Evolutionary conservation across 2,329 filamentous ascomycete species (phyloP), one percentile per base, ranked within the genome.

Genomic region (Paraphoma chrysanthemicola): DNA sequence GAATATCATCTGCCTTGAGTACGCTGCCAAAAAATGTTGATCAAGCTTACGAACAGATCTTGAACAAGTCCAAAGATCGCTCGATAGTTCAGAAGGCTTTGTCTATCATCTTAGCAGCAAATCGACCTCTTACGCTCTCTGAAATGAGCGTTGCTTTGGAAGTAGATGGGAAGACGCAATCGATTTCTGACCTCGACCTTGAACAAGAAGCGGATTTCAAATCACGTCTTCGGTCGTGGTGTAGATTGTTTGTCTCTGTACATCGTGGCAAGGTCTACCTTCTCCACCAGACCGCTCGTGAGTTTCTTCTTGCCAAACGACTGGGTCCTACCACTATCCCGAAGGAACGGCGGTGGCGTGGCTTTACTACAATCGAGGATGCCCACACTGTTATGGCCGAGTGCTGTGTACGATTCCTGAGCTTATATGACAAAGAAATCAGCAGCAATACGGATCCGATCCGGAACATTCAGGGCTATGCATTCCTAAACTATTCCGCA

Each of bases 41-140:
- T 44, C 36, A 60, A 43, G 59, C 59, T 48, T 64, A 64, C 41
- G 55, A 62, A 39, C 39, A 48, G 49, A 60, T 64, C 51, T 43
- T 64, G 38, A 54, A 29, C 23, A 64, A 59, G 39, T 64, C 54
- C 16, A 54, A 54, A 54, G 52, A 64, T 51, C 53, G 47, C 17
- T 7, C 16, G 47, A 49, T 44, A 10, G 60, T 61, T 28, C 50
- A 44, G 18, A 59, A 57, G 17, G 58, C 30, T 11, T 46, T 63
- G 23, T 16, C 51, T 16, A 58, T 63, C 42, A 53, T 61, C 29
- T 48, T 63, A 29, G 57, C 55, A 39, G 60, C 60, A 17, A 47
- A 23, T 8, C 53, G 57, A 41, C 54, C 60, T 48, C 38, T 63
- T 16, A 59, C 57, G 16, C 53, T 63, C 17, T 44, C 57, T 29